Evolutionary conservation across 345 rosid species (phyloP), one percentile per base, ranked within the genome.

Genomic region (Clarkia xantiana): DNA sequence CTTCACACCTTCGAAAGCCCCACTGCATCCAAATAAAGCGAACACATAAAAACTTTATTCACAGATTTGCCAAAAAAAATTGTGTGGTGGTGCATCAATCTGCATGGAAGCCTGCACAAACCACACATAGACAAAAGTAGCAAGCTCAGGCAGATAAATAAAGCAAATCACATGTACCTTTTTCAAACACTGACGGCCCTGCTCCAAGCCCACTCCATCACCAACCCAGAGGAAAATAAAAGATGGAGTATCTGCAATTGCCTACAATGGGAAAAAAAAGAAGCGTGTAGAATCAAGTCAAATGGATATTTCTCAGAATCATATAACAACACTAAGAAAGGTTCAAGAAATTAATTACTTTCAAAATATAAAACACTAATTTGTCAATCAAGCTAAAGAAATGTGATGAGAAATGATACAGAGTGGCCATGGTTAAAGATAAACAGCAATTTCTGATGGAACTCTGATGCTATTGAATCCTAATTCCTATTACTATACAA

Each of bases 221-320:
- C 98, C 98, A 56, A 91, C 98, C 96, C 98, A 91, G 36, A 87
- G 96, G 76, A 91, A 91, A 71, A 91, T 68, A 71, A 87, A 91
- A 39, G 98, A 91, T 41, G 98, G 98, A 11, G 96, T 87, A 57
- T 91, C 98, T 58, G 98, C 90, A 68, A 91, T 84, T 50, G 96
- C 86, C 98, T 91, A 66, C 17, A 63, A 60, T 57, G 12, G 63
- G 14, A 44, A 17, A 34, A 16, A 36, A 39, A 12, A 18, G 7
- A 40, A 45, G 36, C 36, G 36, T 29, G 4, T 29, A 29, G 36
- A 29, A 29, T 29, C n/a, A 57, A 48, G 25, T 12, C 11, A 14
- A 29, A 29, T 29, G 36, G 9, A 29, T 14, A 60, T 44, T 34
- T 9, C 18, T 48, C 14, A 18, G 10, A 18, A 2, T 48, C 14